A percentile compares a stretch with the other conserved stretches of the same genome.
Evolutionary conservation across 1,139 yeast genomes (phyloP).

Genomic region (Debaryomyces sp.): DNA sequence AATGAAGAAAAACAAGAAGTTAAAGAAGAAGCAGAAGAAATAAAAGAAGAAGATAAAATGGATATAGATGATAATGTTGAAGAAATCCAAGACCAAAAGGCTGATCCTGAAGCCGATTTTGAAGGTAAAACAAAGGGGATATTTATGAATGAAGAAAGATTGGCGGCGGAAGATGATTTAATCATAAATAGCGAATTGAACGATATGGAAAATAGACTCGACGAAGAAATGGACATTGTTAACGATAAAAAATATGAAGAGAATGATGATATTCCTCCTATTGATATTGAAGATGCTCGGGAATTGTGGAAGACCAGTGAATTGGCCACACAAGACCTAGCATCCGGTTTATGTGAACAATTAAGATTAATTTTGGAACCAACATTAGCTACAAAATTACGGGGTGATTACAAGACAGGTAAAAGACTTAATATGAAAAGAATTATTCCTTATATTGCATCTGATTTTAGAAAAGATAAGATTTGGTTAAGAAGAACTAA

Average conservation of each 20-base stretch:
- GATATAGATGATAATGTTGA: conserved; percentile 17
- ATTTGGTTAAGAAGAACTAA: conserved; percentile 98
- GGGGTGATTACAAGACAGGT: conserved; percentile 97
- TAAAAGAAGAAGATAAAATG: conserved; percentile 9
- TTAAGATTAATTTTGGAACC: conserved; percentile 92
- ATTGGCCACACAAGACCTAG: conserved; percentile 78
- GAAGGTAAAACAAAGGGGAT: conserved; percentile 59
- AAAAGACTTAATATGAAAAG: conserved; percentile 96
- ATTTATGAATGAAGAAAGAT: conserved; percentile 49
- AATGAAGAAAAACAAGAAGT: conserved; percentile 22
- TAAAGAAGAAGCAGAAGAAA: conserved; percentile 20
- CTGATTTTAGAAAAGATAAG: conserved; percentile 96
- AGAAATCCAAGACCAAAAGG: conserved; percentile 26
- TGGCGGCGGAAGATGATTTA: conserved; percentile 27
- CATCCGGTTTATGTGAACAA: conserved; percentile 90
- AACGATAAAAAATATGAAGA: conserved; percentile 22
- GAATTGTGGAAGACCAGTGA: conserved; percentile 84
- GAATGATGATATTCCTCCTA: conserved; percentile 40
- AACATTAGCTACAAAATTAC: conserved; percentile 87
- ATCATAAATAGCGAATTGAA: conserved; percentile 31
- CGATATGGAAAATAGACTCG: conserved; percentile 31
- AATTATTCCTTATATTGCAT: conserved; percentile 96
- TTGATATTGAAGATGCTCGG: conserved; percentile 67
- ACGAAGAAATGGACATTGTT: conserved; percentile 18
- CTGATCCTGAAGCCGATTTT: conserved; percentile 44